Percentiles rank a stretch among this genome's conserved stretches.
phyloP scores from a whole-genome alignment of 148 eudicot genomes.

The Drosera capensis region DNA sequence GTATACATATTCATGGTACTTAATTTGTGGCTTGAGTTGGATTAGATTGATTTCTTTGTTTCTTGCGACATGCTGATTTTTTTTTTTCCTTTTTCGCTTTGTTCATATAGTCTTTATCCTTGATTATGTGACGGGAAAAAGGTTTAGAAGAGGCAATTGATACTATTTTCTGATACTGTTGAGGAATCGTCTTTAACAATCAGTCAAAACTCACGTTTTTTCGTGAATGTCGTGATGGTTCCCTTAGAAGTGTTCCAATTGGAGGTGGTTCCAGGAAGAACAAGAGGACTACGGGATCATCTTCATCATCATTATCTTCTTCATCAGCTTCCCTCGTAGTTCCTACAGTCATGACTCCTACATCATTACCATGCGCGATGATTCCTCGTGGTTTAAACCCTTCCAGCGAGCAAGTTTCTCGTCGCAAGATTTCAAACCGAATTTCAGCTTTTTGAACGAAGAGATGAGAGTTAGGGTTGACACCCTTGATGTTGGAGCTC shows the following conservation, averaged over 20 bases:
- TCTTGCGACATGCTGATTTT: constrained; percentile 27
- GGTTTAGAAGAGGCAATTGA: constrained; percentile 19
- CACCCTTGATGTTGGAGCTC: constrained; percentile 7
- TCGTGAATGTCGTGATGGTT: constrained; percentile 38
- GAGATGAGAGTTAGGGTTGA: constrained; percentile 10
- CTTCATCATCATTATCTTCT: constrained; percentile 9
- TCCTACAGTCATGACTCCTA: background rate
- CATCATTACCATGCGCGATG: constrained; percentile 2
- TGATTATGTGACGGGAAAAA: constrained; percentile 19
- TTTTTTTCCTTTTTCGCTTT: constrained; percentile 15
- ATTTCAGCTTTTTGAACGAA: constrained; percentile 15
- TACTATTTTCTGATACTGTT: no score
- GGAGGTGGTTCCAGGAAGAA: constrained; percentile 80
- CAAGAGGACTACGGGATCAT: constrained; percentile 27
- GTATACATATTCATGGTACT: no score
- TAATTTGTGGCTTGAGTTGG: no score
- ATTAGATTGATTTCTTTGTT: no score
- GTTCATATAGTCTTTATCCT: no score
- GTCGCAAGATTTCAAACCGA: constrained; percentile 56
- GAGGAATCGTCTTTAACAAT: no score
- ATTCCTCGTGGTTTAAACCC: constrained; percentile 38
- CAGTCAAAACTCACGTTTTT: no score
- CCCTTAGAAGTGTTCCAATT: constrained; percentile 66
- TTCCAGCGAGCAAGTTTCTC: constrained; percentile 31
- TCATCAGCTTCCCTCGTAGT: background rate